Conservation (phyloP, 805 yeast genomes). For the Candida quercuum region DNA sequence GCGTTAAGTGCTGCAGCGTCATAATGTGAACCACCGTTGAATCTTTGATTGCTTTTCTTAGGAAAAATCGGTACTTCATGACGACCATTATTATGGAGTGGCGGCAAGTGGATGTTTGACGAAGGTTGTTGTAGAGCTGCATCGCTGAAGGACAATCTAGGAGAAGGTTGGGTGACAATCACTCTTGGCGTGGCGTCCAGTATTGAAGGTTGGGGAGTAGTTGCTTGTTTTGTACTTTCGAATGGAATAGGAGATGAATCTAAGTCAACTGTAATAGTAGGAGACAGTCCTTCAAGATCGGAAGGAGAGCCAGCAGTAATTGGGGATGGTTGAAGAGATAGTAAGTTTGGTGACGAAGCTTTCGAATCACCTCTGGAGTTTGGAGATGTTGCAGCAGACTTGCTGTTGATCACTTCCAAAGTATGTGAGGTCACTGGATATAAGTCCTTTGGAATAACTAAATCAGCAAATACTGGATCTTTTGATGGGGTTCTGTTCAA, state of each 20-base stretch:
- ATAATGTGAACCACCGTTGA: background rate
- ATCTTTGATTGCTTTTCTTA: background rate
- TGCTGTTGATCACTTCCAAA: background rate
- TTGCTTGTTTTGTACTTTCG: background rate
- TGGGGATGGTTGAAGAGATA: background rate
- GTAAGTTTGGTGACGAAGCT: background rate
- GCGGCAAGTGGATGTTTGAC: background rate
- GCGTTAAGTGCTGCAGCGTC: conserved; percentile 3
- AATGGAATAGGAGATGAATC: too few species aligned
- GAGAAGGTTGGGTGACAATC: background rate
- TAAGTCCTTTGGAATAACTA: conserved; percentile 29
- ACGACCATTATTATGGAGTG: background rate
- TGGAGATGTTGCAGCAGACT: too few species aligned
- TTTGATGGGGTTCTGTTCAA: conserved; percentile 34
- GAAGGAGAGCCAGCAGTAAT: background rate
- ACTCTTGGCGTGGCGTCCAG: background rate
- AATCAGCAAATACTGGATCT: conserved; percentile 30
- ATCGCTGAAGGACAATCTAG: background rate
- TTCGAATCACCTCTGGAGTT: background rate
- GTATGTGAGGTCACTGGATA: conserved; percentile 24
- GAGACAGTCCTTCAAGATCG: too few species aligned
- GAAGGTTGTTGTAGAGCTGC: background rate
- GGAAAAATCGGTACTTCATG: background rate
- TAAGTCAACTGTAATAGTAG: too few species aligned
- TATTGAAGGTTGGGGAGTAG: background rate